Conservation (phyloP, 2,329 filamentous ascomycete genomes). For the Cladophialophora exuberans region DNA sequence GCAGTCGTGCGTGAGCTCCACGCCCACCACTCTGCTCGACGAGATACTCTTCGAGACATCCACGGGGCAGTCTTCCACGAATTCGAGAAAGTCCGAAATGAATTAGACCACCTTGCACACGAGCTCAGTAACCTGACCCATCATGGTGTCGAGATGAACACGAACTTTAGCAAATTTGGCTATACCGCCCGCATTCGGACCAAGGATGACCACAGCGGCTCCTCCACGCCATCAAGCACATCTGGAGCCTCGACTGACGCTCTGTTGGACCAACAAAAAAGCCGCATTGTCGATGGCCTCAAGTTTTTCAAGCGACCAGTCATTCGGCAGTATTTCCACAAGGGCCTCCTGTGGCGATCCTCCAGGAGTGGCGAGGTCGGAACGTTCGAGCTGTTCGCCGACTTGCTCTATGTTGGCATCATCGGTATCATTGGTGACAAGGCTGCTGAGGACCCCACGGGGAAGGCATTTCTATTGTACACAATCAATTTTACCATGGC, state of each 20-base stretch:
- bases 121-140: conserved; percentile 6
- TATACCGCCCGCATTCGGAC: conserved; percentile 11
- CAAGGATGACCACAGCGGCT: conserved; percentile 11
- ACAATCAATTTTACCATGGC: conserved; percentile 62
- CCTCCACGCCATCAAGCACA: not conserved
- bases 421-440: conserved; percentile 14
- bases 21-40: conserved; percentile 6
- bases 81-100: conserved; percentile 8
- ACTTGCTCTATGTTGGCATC: conserved; percentile 43
- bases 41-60: conserved; percentile 5
- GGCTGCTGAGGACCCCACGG: conserved; percentile 7
- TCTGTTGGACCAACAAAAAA: conserved; percentile 7
- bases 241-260: not conserved
- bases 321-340: conserved; percentile 16
- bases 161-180: conserved; percentile 13
- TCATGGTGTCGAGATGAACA: conserved; percentile 5
- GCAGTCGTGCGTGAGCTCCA: conserved; percentile 9
- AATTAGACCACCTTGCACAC: conserved; percentile 4
- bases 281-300: conserved; percentile 1
- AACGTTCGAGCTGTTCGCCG: conserved; percentile 67
- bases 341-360: conserved; percentile 50
- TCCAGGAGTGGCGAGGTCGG: conserved; percentile 63
- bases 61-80: conserved; percentile 9
- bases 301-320: conserved; percentile 12
- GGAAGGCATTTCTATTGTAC: conserved; percentile 63